Evolutionary conservation across 805 yeast species (phyloP), one percentile per base, ranked within the genome.

Genomic region (Ogataea siamensis): DNA sequence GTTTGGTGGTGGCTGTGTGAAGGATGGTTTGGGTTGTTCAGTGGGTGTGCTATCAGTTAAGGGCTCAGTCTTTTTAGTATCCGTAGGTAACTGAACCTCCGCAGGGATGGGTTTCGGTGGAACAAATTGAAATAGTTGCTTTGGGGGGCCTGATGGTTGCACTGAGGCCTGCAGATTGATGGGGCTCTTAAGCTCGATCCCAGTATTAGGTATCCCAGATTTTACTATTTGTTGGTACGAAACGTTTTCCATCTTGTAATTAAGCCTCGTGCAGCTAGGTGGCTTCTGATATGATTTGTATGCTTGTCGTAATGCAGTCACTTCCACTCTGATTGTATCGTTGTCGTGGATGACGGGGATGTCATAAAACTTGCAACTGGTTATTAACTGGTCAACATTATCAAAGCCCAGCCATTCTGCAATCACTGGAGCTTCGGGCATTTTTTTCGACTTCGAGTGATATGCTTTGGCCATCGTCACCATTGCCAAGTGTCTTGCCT

Each of bases 401-500:
- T 86, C 88, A 57, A 85, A 91, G 0, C 87, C 83, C 14, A 93
- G 67, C 46, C 77, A 57, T 1, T 62, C 57, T 13, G 62, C 57
- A 11, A 89, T 58, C 7, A 71, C 57, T 2, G 54, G 51, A 0
- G 76, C 68, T 4, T 46, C 44, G 5, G 79, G 68, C 43, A 81
- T 75, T 1, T 87, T 82, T 50, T 77, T 83, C 2, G 87, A 80
- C 40, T 78, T 81, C 2, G 80, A 71, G 53, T 89, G 95, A 41
- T 77, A 72, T 0, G 88, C 66, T 41, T 75, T 67, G 4, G 83
- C 64, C 65, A 93, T 67, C 0, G 87, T 66, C 50, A 76, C 77
- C 40, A 91, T 55, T 0, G 91, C 88, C 51, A 78, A 77, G 47
- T 83, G 79, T 30, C 97, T 62, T 3, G 88, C 68, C 40, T 87